Conservation (phyloP, 2,329 filamentous ascomycete genomes). For the Chalaropsis thielavioides region DNA sequence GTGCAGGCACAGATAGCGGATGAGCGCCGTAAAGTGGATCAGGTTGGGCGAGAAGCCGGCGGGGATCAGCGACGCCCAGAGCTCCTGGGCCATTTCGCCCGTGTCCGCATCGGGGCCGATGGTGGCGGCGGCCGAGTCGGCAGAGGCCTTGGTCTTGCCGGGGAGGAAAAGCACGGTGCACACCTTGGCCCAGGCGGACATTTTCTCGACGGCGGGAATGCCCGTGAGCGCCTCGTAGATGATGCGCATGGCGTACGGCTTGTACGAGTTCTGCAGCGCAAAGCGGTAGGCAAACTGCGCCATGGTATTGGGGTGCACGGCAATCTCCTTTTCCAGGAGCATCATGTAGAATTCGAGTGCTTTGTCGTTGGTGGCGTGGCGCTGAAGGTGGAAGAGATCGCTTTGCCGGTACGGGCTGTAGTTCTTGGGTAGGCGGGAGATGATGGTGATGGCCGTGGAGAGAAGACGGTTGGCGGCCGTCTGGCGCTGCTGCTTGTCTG, state of each 20-base stretch:
- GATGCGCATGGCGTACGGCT: slow-evolving; percentile 15
- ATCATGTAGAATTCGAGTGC: slow-evolving; percentile 26
- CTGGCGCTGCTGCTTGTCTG: background rate
- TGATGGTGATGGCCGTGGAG: slow-evolving; percentile 19
- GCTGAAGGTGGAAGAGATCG: slow-evolving; percentile 15
- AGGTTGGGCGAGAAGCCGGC: slow-evolving; percentile 50
- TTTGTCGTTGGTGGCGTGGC: slow-evolving; percentile 23
- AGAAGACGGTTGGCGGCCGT: slow-evolving; percentile 21
- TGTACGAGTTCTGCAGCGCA: slow-evolving; percentile 26
- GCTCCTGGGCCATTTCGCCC: slow-evolving; percentile 26
- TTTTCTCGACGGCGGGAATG: slow-evolving; percentile 29
- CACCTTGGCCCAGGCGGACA: slow-evolving; percentile 32
- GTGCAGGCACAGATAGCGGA: slow-evolving; percentile 56
- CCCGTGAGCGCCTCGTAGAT: slow-evolving; percentile 25
- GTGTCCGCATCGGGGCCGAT: slow-evolving; percentile 22
- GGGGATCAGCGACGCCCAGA: slow-evolving; percentile 26
- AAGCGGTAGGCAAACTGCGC: slow-evolving; percentile 36
- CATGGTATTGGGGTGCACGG: slow-evolving; percentile 30
- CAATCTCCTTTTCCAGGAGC: slow-evolving; percentile 23
- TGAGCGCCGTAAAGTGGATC: slow-evolving; percentile 49
- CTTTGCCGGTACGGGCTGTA: slow-evolving; percentile 27
- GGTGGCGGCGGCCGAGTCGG: background rate
- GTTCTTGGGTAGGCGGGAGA: slow-evolving; percentile 6
- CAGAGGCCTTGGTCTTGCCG: background rate
- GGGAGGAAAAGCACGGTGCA: slow-evolving; percentile 35